These are phyloP conservation scores for Botrytis paeoniae DNA, from an alignment of 2,329 filamentous ascomycete genomes.

Conservation along the genomic window DNA sequence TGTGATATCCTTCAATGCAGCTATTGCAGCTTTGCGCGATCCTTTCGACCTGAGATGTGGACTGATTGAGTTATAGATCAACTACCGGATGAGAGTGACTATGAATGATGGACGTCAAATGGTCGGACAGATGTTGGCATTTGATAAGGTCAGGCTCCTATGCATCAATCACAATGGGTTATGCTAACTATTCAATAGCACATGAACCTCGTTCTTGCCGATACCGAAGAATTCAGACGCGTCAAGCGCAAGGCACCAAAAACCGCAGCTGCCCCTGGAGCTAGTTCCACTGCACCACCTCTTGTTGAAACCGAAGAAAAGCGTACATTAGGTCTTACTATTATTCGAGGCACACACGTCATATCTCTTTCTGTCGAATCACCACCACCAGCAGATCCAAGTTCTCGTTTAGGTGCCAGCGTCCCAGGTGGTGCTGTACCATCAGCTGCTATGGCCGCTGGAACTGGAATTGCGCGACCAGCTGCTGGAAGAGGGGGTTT, in stretches of 20 bases:
- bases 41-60: slow-evolving; percentile 12
- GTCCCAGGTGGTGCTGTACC: slow-evolving; percentile 57
- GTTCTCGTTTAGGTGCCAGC: slow-evolving; percentile 78
- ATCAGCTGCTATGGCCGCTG: slow-evolving; percentile 67
- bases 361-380: slow-evolving; percentile 95
- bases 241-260: slow-evolving; percentile 83
- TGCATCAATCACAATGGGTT: neutral
- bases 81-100: slow-evolving; percentile 98
- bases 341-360: slow-evolving; percentile 90
- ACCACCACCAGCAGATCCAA: slow-evolving; percentile 89
- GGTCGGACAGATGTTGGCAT: slow-evolving; percentile 96
- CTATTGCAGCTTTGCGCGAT: slow-evolving; percentile 38
- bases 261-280: slow-evolving; percentile 51
- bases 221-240: slow-evolving; percentile 95
- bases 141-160: slow-evolving; percentile 72
- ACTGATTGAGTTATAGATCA: slow-evolving; percentile 64
- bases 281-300: slow-evolving; percentile 58
- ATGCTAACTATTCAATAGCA: slow-evolving; percentile 55
- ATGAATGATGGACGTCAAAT: slow-evolving; percentile 94
- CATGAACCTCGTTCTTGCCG: slow-evolving; percentile 98
- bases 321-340: slow-evolving; percentile 91
- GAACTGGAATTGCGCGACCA: slow-evolving; percentile 86
- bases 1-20: slow-evolving; percentile 41
- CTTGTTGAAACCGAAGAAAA: slow-evolving; percentile 92
- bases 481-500: slow-evolving; percentile 90